Base-by-base conservation (phyloP, 2,329 filamentous ascomycete species). In the Paraphaeosphaeria sporulosa region DNA sequence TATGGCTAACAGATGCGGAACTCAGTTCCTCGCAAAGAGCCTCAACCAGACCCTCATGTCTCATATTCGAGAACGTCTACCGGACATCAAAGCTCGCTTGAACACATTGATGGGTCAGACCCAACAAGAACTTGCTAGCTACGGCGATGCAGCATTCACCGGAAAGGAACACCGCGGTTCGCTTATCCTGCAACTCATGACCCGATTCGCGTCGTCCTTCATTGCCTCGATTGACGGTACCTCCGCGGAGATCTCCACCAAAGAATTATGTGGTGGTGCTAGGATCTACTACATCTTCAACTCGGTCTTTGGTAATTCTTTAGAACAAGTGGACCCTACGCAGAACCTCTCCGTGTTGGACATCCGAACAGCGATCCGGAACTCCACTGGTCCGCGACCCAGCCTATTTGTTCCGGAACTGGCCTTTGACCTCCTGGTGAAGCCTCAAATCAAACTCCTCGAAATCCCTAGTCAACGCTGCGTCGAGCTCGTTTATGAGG, bases 51-150 rank as follows among this genome's bases (percentile, higher is more conserved):
- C 95, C 13, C 85, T 99, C 65, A 98, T 99, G 95, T 82, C 89
- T 23, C 95, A 99, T 75, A 99, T 99, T 74, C 91, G 95, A 62
- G 95, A 99, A 76, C 89, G 95, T 49, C 83, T 99, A 70, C 95
- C 95, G 32, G 95, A 99, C 78, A 99, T 99, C 83, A 99, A 99
- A 81, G 95, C 95, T 52, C 90, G 95, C 57, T 85, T 99, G 63
- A 99, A 99, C 79, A 99, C 95, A 0, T 83, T 99, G 54, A 99
- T 99, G 95, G 95, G 95, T n/a, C 95, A 99, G 80, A 98, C 95
- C 51, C 95, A 99, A 76, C 95, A 99, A 81, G 95, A 99, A 78
- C 85, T 99, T 59, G 95, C 95, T 46, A 97, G 94, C 79, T 99
- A 99, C 75, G 95, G 95, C 40, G 96, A 98, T 76, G 96, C 95